phyloP scores from a whole-genome alignment of 1,139 yeast genomes.

The Diutina rugosa region DNA sequence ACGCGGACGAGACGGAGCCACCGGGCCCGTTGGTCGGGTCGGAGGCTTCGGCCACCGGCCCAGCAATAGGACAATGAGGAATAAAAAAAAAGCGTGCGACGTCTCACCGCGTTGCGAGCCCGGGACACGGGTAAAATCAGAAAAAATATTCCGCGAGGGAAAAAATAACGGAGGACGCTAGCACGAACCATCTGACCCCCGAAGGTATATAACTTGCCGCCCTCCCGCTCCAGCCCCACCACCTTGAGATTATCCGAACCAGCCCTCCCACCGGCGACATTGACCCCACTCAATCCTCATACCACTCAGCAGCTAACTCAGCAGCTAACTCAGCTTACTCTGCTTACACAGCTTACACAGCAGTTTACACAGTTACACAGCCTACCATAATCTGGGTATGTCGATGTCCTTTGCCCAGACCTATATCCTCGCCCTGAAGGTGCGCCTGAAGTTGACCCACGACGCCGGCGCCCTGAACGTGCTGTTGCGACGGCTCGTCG shows the following conservation, averaged over 20 bases:
- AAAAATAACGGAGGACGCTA: background rate
- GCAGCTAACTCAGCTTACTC: no score
- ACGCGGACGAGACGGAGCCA: no score
- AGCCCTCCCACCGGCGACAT: no score
- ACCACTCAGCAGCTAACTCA: no score
- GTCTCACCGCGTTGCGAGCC: background rate
- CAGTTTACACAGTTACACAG: no score
- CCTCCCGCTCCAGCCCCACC: background rate
- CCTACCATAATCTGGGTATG: background rate
- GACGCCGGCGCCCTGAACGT: conserved; percentile 56
- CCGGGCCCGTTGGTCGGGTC: no score
- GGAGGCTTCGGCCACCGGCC: no score
- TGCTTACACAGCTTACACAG: no score
- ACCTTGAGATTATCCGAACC: no score
- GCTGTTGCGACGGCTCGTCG: conserved; percentile 47
- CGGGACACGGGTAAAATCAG: background rate
- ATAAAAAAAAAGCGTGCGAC: no score
- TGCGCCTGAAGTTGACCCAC: conserved; percentile 50
- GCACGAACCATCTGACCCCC: background rate
- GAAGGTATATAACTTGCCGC: background rate
- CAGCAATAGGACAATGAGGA: no score
- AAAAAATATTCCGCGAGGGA: background rate
- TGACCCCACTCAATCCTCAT: no score
- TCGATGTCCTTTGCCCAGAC: conserved; percentile 39
- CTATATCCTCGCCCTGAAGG: conserved; percentile 55